Conservation (phyloP, 371 early-diverging fungal species). For the Dinochytrium kinnereticum region DNA sequence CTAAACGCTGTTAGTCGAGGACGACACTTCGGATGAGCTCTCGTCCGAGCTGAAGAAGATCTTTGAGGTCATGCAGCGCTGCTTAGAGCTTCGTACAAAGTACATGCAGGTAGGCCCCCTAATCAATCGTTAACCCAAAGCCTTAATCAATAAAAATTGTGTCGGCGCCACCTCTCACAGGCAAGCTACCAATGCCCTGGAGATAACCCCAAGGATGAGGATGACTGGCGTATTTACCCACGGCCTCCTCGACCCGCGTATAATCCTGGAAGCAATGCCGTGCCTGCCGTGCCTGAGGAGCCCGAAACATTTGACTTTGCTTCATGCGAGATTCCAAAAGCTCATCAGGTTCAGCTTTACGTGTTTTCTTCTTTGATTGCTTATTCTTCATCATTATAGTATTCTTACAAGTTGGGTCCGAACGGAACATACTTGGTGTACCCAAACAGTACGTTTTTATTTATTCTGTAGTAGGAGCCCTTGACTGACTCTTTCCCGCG, state of each 20-base stretch:
- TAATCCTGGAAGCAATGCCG: conserved; percentile 44
- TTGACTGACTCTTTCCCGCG: too few relatives aligned
- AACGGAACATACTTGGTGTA: conserved; percentile 70
- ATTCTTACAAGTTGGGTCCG: conserved; percentile 55
- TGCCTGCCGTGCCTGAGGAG: conserved; percentile 14
- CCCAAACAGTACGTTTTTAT: too few relatives aligned
- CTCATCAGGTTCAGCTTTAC: conserved; percentile 58
- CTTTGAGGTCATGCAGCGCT: conserved; percentile 63
- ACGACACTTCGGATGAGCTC: conserved; percentile 47
- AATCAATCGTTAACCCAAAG: neutral
- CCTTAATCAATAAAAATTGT: neutral
- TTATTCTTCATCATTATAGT: conserved; percentile 25
- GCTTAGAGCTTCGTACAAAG: conserved; percentile 81
- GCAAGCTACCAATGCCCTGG: conserved; percentile 68
- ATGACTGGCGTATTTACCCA: conserved; percentile 89
- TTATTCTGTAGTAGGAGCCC: too few relatives aligned
- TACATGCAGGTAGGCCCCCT: conserved; percentile 74
- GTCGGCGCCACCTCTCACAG: too few relatives aligned
- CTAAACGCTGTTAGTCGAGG: neutral
- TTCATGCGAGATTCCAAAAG: conserved; percentile 68
- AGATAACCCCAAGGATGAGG: conserved; percentile 86
- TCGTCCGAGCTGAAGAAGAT: conserved; percentile 51
- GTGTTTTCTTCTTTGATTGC: neutral
- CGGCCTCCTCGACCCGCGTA: conserved; percentile 81
- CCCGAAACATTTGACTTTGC: conserved; percentile 66